Percentiles rank a stretch among this genome's conserved stretches.
These are phyloP conservation scores for Pelagophyceae sp. DNA, from an alignment of 352 stramenopile species.

Conservation along the genomic window DNA sequence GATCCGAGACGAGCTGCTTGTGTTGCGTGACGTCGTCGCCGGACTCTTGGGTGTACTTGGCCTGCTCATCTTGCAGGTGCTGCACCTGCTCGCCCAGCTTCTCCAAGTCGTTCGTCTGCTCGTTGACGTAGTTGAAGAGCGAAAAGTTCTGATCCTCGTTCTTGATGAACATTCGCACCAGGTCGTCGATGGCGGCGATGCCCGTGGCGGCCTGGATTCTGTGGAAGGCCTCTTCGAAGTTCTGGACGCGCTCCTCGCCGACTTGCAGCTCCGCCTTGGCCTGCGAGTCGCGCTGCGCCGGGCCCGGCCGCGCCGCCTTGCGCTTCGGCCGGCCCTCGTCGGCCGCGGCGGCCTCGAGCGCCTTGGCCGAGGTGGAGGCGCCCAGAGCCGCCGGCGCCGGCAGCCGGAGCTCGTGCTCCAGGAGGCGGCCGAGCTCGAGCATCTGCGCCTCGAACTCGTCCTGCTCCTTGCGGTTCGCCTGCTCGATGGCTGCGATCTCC, in stretches of 20 bases:
- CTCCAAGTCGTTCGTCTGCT: slow-evolving; percentile 84
- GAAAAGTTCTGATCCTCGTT: slow-evolving; percentile 94
- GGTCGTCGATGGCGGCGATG: slow-evolving; percentile 78
- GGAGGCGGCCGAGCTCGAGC: slow-evolving; percentile 44
- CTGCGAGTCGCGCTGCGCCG: neutral
- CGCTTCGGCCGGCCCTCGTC: neutral
- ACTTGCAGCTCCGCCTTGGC: slow-evolving; percentile 55
- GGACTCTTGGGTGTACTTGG: slow-evolving; percentile 64
- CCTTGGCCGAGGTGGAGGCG: neutral
- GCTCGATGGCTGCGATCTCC: slow-evolving; percentile 78
- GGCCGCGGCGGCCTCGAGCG: slow-evolving; percentile 38
- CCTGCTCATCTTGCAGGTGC: slow-evolving; percentile 60
- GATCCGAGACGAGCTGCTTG: slow-evolving; percentile 71
- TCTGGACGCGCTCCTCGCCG: slow-evolving; percentile 74
- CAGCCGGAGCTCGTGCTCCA: slow-evolving; percentile 46
- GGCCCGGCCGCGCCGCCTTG: neutral
- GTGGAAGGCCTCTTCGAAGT: slow-evolving; percentile 87
- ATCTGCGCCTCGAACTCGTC: slow-evolving; percentile 58
- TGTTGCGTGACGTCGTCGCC: slow-evolving; percentile 72
- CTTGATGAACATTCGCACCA: slow-evolving; percentile 82
- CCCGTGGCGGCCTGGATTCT: slow-evolving; percentile 82
- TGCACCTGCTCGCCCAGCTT: slow-evolving; percentile 71
- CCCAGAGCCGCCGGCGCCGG: slow-evolving; percentile 27
- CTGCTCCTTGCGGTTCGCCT: slow-evolving; percentile 72
- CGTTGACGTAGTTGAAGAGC: slow-evolving; percentile 87